A percentile compares a stretch with the other conserved stretches of the same genome.
Evolutionary conservation across 495 filamentous ascomycete genomes (phyloP).

Genomic region (Aspergillus homomorphus): DNA sequence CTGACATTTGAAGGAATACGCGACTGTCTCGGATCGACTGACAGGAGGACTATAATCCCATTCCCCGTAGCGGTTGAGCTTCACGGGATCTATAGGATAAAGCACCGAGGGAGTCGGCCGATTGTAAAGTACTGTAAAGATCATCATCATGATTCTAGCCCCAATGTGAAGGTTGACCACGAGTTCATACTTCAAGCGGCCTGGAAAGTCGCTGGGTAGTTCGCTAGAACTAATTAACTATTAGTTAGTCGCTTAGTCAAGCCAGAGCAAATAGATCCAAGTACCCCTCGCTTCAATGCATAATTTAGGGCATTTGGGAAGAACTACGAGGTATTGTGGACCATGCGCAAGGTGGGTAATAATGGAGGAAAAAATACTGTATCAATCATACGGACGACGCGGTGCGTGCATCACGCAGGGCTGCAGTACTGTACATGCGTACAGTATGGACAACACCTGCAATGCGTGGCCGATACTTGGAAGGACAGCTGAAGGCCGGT

Average conservation of each 20-base stretch:
- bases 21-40: neutral
- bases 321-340: neutral
- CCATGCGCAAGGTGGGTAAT: neutral
- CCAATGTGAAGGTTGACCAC: neutral
- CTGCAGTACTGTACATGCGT: neutral
- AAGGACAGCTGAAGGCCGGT: neutral
- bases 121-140: neutral
- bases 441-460: conserved; percentile 1
- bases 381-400: neutral
- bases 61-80: too few relatives aligned
- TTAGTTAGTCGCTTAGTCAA: neutral
- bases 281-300: neutral
- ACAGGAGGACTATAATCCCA: neutral
- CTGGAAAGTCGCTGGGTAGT: neutral
- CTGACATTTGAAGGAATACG: neutral
- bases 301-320: conserved; percentile 1
- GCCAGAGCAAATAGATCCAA: neutral
- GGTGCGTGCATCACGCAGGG: neutral
- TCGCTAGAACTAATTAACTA: too few relatives aligned
- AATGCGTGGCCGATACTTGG: conserved; percentile 1
- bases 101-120: neutral
- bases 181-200: neutral
- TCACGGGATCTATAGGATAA: neutral
- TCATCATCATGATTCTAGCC: neutral
- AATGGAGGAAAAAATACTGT: neutral